Percentiles rank a stretch among this genome's conserved stretches.
phyloP scores from a whole-genome alignment of 1,284 basidiomycete genomes.

The Pulchroboletus neoregius region DNA sequence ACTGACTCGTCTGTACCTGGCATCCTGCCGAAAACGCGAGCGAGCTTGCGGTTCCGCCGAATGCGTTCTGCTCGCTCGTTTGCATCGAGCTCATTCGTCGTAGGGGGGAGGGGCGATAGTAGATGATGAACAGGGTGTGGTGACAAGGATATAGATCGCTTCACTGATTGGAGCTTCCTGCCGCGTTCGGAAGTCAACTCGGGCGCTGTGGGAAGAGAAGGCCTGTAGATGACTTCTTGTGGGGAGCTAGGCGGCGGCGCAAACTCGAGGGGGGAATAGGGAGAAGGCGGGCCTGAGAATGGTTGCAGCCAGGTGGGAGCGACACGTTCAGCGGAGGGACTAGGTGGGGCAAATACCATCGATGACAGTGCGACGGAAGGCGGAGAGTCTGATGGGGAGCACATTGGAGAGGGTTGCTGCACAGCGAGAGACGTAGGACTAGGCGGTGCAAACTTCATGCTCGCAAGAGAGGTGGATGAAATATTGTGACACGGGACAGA shows the following conservation, averaged over 20 bases:
- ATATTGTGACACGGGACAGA: slow-evolving; percentile 12
- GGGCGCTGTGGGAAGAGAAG: slow-evolving; percentile 39
- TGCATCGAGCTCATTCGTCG: slow-evolving; percentile 62
- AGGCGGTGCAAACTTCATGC: slow-evolving; percentile 31
- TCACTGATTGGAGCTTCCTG: slow-evolving; percentile 14
- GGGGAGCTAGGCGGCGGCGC: slow-evolving; percentile 19
- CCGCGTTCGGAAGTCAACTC: slow-evolving; percentile 33
- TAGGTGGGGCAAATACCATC: slow-evolving; percentile 31
- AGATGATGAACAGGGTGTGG: slow-evolving; percentile 19
- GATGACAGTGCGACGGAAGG: slow-evolving; percentile 23
- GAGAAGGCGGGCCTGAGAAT: slow-evolving; percentile 25
- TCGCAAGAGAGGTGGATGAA: slow-evolving; percentile 26
- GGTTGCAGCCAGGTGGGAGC: slow-evolving; percentile 13
- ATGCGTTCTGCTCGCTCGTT: slow-evolving; percentile 70
- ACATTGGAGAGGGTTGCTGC: slow-evolving; percentile 9
- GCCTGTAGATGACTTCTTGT: slow-evolving; percentile 32
- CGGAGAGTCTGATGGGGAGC: slow-evolving; percentile 7
- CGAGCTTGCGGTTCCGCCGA: slow-evolving; percentile 70
- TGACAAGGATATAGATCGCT: slow-evolving; percentile 28
- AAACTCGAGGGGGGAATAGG: slow-evolving; percentile 31
- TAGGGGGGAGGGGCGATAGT: slow-evolving; percentile 41
- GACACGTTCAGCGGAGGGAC: slow-evolving; percentile 18
- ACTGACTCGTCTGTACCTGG: slow-evolving; percentile 41
- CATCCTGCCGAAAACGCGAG: slow-evolving; percentile 70
- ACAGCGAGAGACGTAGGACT: slow-evolving; percentile 21